These are phyloP conservation scores for Plectosphaerella sp. DNA, from an alignment of 2,329 filamentous ascomycete genomes.

Conservation along the genomic window DNA sequence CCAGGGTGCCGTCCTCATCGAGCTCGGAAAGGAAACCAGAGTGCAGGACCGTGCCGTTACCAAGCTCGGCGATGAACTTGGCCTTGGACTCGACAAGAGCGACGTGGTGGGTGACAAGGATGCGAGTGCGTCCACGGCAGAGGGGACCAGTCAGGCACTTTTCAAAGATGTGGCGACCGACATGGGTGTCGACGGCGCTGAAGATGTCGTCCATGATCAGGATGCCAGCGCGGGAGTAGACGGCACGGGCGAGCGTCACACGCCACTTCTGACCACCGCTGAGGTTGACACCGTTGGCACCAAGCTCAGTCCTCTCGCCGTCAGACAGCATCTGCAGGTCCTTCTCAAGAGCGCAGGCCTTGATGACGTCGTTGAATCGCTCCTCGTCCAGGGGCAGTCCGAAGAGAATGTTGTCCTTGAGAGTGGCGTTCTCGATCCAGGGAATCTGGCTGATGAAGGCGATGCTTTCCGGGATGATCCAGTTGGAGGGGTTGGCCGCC, in stretches of 20 bases:
- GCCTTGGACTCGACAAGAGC: conserved; percentile 65
- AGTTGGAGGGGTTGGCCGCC: conserved; percentile 59
- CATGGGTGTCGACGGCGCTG: conserved; percentile 76
- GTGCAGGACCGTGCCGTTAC: conserved; percentile 60
- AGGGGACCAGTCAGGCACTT: conserved; percentile 69
- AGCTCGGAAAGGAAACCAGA: conserved; percentile 63
- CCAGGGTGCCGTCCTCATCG: conserved; percentile 49
- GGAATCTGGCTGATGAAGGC: conserved; percentile 77
- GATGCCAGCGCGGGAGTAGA: conserved; percentile 75
- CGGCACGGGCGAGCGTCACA: conserved; percentile 71
- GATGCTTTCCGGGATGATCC: conserved; percentile 65
- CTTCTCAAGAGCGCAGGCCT: conserved; percentile 69
- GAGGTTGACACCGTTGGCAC: conserved; percentile 79
- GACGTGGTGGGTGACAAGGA: conserved; percentile 78
- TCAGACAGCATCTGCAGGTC: conserved; percentile 73
- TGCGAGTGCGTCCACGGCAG: conserved; percentile 64
- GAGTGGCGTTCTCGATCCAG: conserved; percentile 80
- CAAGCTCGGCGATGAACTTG: conserved; percentile 70
- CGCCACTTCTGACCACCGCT: conserved; percentile 83
- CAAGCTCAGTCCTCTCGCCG: conserved; percentile 76
- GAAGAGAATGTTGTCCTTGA: conserved; percentile 76
- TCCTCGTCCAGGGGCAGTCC: conserved; percentile 64
- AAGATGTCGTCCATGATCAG: conserved; percentile 82
- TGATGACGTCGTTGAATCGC: conserved; percentile 67
- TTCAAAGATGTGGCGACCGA: conserved; percentile 74